Evolutionary conservation across 176 grass and related monocot genomes (phyloP).

Genomic region (Triticum turgidum): DNA sequence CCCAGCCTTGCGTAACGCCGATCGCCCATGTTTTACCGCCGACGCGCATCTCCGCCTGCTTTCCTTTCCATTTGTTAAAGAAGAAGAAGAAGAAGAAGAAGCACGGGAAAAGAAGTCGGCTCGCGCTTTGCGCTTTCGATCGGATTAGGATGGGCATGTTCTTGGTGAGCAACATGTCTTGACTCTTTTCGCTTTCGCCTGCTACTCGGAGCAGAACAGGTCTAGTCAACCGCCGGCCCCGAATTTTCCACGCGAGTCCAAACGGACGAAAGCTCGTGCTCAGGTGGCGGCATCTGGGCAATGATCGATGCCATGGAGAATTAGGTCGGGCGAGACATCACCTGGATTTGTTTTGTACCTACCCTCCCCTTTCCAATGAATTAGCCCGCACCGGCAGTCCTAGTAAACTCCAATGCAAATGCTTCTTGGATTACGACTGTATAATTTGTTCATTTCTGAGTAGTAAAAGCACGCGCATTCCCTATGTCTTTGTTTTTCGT

Average conservation of each 20-base stretch:
- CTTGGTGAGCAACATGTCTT: constrained; percentile 40
- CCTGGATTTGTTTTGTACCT: constrained; percentile 8
- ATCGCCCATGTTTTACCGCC: constrained; percentile 25
- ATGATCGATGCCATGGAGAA: constrained; percentile 28
- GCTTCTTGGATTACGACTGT: not conserved
- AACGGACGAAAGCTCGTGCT: constrained; percentile 23
- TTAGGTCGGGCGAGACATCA: constrained; percentile 27
- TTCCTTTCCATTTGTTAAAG: constrained; percentile 22
- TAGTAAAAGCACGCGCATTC: constrained; percentile 6
- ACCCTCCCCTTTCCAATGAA: not conserved
- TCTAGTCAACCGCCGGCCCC: constrained; percentile 27
- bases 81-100: constrained; percentile 13
- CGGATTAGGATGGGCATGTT: constrained; percentile 39
- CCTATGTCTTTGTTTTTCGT: not conserved
- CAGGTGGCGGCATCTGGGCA: not conserved
- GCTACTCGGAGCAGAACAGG: not conserved
- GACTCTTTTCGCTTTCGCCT: constrained; percentile 24
- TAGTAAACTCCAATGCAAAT: not conserved
- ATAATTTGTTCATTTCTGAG: not conserved
- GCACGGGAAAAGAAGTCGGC: not conserved
- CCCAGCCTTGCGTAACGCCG: constrained; percentile 33
- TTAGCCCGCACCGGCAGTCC: not conserved
- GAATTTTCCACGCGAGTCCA: constrained; percentile 35
- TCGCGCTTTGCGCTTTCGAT: constrained; percentile 31
- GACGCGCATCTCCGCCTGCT: constrained; percentile 3